Base-by-base conservation (phyloP, 202 grass and related monocot species). In the Zoysia matrella region DNA sequence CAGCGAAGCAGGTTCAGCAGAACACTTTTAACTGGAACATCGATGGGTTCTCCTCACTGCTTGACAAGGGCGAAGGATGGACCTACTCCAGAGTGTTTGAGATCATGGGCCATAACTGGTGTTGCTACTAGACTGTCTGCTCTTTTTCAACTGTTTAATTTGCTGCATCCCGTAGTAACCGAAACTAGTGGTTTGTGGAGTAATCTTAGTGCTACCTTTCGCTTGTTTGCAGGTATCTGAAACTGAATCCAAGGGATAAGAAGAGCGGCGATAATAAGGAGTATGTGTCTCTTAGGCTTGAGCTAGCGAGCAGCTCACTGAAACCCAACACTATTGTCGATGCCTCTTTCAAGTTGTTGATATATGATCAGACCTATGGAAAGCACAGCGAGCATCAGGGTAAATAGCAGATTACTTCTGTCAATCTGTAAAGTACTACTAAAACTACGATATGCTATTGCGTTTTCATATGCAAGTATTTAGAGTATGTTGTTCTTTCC, bases 291-390 rank as follows among this genome's bases (percentile, higher is more conserved):
- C 83, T 89, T 73, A 53, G 1, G 7, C 83, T 89, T 69, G 73
- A 55, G 41, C 13, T 86, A 12, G 39, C 3, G 4, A 7, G 22
- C n/a, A 5, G 42, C 11, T 67, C 45, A 10, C 12, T 61, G 52
- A 72, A 39, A 73, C 9, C 18, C 4, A 4, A 78, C 47, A 73
- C 42, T 61, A 10, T 78, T 15, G 72, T 86, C 8, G 73, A 69
- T 36, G 67, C 88, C 16, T 65, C 68, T 39, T 86, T 89, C 88
- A 89, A 82, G 6, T 41, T 89, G 11, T 4, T 69, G 57, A 82
- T 89, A 67, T 86, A 86, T 89, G 72, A 89, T 11, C 78, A 82
- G 68, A 43, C 40, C 13, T 65, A 40, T 15, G 78, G 88, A 68
- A 82, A 89, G 18, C 82, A 82, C 51, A 66, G 14, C 56, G 60